Evolutionary conservation across 306 rosid genomes (phyloP), one percentile per base, ranked within the genome.

Genomic region (Castanospermum australe): DNA sequence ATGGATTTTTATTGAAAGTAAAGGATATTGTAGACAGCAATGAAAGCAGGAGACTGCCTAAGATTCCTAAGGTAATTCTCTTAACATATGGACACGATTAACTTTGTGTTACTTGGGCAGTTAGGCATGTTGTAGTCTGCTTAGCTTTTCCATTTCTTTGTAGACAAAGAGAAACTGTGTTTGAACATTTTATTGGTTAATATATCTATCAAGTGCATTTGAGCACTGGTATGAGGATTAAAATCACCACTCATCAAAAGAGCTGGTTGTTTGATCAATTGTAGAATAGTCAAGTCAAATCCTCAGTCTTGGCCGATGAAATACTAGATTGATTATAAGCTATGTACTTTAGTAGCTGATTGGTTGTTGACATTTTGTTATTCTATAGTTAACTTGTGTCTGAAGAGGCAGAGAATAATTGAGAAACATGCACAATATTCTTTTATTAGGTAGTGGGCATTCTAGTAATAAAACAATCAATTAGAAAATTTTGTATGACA

Each of bases 31-130:
- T 95, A 15, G 98, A 92, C 83, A 92, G 96, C 87, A 95, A 95
- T 81, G 98, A 91, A 79, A 88, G 89, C 81, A 93, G 98, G 83
- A 90, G 98, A 84, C 90, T 92, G 28, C 97, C 99, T 66, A 95
- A 95, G 92, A 88, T 93, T 79, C 97, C 99, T n/a, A 95, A 95
- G 98, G 98, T 95, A 82, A 79, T 61, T 17, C 41, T 74, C 30
- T 74, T 39, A 25, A 25, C 69, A 41, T 56, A 8, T 12, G 41
- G 44, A 51, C 55, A 3, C 69, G 35, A 21, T 68, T 52, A 17
- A 42, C 38, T 72, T 11, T 41, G 69, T 51, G 50, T 21, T 73
- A 17, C 66, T 17, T n/a, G 8, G 52, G 56, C 57, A 17, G 66
- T 17, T n/a, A 12, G 52, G 56, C 57, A 36, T 60, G 60, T 59